These are phyloP conservation scores for Nigrograna mackinnonii DNA, from an alignment of 2,329 filamentous ascomycete species.

Conservation along the genomic window DNA sequence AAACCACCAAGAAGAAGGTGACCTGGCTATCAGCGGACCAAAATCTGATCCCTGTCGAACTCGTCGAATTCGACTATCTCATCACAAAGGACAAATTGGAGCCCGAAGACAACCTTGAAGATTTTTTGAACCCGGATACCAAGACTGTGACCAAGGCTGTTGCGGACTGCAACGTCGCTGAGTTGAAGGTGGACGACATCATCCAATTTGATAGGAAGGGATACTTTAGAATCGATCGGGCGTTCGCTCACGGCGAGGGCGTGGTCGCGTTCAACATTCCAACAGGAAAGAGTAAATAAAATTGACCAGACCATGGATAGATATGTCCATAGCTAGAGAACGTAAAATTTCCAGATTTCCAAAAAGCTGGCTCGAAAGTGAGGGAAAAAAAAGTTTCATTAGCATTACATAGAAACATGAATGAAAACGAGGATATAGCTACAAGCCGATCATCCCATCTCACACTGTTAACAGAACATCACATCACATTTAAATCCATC, in stretches of 20 bases:
- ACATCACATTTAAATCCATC: too few relatives aligned
- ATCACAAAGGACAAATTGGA: conserved; percentile 94
- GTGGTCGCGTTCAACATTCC: conserved; percentile 72
- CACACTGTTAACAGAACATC: too few relatives aligned
- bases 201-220: conserved; percentile 95
- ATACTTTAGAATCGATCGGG: conserved; percentile 81
- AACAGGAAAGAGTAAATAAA: conserved; percentile 59
- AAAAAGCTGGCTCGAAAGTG: too few relatives aligned
- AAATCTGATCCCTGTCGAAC: conserved; percentile 77
- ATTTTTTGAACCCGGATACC: conserved; percentile 78
- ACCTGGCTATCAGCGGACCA: conserved; percentile 86
- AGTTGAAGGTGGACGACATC: conserved; percentile 84
- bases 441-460: too few relatives aligned
- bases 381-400: too few relatives aligned
- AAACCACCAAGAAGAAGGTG: conserved; percentile 94
- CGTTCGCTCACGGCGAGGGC: conserved; percentile 61
- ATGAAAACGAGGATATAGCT: too few relatives aligned
- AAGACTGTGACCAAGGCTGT: conserved; percentile 74
- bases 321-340: too few relatives aligned
- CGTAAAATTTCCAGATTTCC: too few relatives aligned
- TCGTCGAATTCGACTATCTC: conserved; percentile 94
- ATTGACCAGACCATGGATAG: too few relatives aligned
- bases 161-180: conserved; percentile 78
- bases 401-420: too few relatives aligned
- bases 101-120: conserved; percentile 80